Evolutionary conservation across 2,329 filamentous ascomycete species (phyloP).

Genomic region (Cryphonectria naterciae): DNA sequence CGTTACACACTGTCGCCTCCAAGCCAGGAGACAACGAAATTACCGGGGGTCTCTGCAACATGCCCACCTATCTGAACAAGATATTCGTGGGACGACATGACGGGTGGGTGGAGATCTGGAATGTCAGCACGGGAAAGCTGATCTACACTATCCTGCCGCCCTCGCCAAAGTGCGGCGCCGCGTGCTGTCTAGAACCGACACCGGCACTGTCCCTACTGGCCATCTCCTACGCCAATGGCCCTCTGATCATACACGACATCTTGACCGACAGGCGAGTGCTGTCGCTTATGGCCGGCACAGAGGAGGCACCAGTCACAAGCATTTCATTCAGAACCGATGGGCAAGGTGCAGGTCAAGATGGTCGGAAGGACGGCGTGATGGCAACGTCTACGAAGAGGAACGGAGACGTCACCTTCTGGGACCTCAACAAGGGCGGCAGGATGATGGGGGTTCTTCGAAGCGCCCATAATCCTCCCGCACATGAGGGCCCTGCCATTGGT

Average conservation of each 20-base stretch:
- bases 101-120: slow-evolving; percentile 96
- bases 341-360: slow-evolving; percentile 84
- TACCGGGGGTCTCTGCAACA: slow-evolving; percentile 78
- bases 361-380: slow-evolving; percentile 87
- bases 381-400: slow-evolving; percentile 79
- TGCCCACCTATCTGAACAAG: slow-evolving; percentile 97
- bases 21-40: slow-evolving; percentile 67
- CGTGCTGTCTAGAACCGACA: slow-evolving; percentile 85
- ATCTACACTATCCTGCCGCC: slow-evolving; percentile 88
- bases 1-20: slow-evolving; percentile 65
- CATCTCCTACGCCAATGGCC: slow-evolving; percentile 82
- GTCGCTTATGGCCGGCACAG: slow-evolving; percentile 66
- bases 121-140: slow-evolving; percentile 87
- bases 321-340: slow-evolving; percentile 93
- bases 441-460: slow-evolving; percentile 85
- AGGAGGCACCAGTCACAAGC: slow-evolving; percentile 71
- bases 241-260: slow-evolving; percentile 80
- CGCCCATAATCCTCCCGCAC: slow-evolving; percentile 78
- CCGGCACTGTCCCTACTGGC: slow-evolving; percentile 85
- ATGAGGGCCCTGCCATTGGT: slow-evolving; percentile 57
- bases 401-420: slow-evolving; percentile 95
- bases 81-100: slow-evolving; percentile 86
- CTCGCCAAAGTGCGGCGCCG: slow-evolving; percentile 70
- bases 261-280: slow-evolving; percentile 76
- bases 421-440: slow-evolving; percentile 85